Base-by-base conservation (phyloP, 495 filamentous ascomycete species). In the Cenococcum geophilum region DNA sequence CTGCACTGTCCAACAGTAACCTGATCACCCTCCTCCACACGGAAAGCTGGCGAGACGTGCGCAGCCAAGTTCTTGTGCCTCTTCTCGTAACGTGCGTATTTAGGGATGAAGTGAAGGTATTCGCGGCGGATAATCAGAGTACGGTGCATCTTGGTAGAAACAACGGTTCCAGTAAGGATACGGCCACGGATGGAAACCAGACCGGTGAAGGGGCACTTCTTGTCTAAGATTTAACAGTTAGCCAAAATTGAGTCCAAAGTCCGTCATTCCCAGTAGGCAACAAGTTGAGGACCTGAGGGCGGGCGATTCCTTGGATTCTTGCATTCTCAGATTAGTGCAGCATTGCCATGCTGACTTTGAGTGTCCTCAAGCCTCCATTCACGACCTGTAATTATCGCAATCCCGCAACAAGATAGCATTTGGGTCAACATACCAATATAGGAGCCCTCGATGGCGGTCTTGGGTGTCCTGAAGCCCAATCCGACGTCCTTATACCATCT, bases 401-500 rank as follows among this genome's bases (percentile, higher is more conserved):
- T 43, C 23, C n/a, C 5, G 5, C 43, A 55, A 18, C 45, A 14
- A 14, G 14, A 4, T 47, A 45, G 2, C 25, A 16, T 82, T 45
- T 1, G 40, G 18, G 40, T 45, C 22, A 3, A 32, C 90, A 80
- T 95, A 97, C 92, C 92, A 77, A 99, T 99, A 82, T 97, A 99
- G 76, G 77, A 86, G 75, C 93, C 93, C 80, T 97, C 91, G 83
- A 99, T 97, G 72, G 93, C 93, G 70, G 82, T 88, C 85, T 89
- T 91, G 74, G 93, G 93, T 75, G 95, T 97, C 78, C 89, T 86
- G 86, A 99, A 97, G 70, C 93, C 93, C 77, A 99, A 81, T 75
- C 93, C 93, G 74, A 99, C 89, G 74, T 99, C 95, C 88, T 99
- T 99, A 79, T 91, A 97, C 91, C 91, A 99, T 91, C 93, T 86